Conservation (phyloP, 2,329 filamentous ascomycete genomes). For the Ophiostoma pallidulum region DNA sequence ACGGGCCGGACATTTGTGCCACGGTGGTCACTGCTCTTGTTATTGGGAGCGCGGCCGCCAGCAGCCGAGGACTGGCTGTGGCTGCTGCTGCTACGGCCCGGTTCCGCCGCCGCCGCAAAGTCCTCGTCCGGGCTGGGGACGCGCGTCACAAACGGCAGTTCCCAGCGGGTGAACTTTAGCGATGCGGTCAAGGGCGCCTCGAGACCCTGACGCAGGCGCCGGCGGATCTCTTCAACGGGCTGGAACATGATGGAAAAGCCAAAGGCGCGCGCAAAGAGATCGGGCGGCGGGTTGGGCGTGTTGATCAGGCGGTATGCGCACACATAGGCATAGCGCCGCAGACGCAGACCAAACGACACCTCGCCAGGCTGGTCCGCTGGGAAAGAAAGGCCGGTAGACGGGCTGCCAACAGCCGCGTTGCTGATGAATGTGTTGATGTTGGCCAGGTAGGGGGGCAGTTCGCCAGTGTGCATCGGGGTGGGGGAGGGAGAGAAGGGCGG, state of each 20-base stretch:
- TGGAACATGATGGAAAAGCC: constrained; percentile 60
- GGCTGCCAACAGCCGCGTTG: constrained; percentile 20
- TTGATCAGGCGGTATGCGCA: constrained; percentile 49
- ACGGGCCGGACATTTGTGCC: constrained; percentile 29
- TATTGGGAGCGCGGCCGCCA: too few relatives aligned
- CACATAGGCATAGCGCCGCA: constrained; percentile 59
- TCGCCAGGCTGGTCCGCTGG: constrained; percentile 53
- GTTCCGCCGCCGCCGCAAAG: not conserved
- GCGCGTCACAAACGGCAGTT: constrained; percentile 24
- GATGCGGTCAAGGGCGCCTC: constrained; percentile 44
- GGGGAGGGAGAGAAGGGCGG: not conserved
- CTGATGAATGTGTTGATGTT: constrained; percentile 1
- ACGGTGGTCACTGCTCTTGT: constrained; percentile 25
- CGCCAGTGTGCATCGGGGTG: constrained; percentile 3
- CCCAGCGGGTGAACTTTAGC: constrained; percentile 33
- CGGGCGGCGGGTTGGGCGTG: constrained; percentile 37
- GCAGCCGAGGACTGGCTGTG: too few relatives aligned
- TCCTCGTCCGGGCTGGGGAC: constrained; percentile 20
- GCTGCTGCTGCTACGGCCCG: too few relatives aligned
- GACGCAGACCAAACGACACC: constrained; percentile 56
- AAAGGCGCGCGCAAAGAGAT: constrained; percentile 49
- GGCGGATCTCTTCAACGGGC: constrained; percentile 36
- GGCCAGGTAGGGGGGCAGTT: constrained; percentile 1
- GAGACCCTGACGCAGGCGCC: constrained; percentile 29
- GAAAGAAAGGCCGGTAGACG: constrained; percentile 29